A percentile compares a stretch with the other conserved stretches of the same genome.
Evolutionary conservation across 176 grass and related monocot species (phyloP).

Genomic region (Phragmites australis): DNA sequence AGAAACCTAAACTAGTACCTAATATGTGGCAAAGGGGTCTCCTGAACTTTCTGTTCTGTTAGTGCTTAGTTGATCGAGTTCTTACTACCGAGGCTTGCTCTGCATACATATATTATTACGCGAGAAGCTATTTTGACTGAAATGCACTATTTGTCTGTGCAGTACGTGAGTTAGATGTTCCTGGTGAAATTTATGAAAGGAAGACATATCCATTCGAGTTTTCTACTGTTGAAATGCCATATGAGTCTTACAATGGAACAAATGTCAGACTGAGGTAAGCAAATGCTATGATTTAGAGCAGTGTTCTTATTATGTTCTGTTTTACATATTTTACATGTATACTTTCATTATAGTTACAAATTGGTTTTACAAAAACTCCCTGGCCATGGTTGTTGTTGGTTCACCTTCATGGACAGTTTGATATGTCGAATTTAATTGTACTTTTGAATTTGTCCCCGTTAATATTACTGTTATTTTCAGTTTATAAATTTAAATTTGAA

Average conservation of each 20-base stretch:
- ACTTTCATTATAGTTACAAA: background rate
- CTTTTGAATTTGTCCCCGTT: background rate
- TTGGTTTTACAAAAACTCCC: constrained; percentile 4
- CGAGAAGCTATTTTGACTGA: constrained; percentile 19
- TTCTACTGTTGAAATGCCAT: constrained; percentile 90
- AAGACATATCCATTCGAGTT: constrained; percentile 87
- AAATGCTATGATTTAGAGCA: background rate
- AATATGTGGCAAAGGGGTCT: background rate
- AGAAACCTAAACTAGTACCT: background rate
- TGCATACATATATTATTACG: background rate
- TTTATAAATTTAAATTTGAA: background rate
- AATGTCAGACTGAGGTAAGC: constrained; percentile 82
- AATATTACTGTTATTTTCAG: background rate
- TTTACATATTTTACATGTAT: background rate
- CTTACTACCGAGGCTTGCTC: background rate
- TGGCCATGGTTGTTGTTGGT: background rate
- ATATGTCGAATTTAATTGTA: background rate
- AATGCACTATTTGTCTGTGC: constrained; percentile 28
- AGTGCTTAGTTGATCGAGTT: background rate
- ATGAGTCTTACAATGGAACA: constrained; percentile 87
- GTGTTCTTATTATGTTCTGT: background rate
- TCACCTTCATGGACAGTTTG: background rate
- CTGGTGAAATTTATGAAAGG: constrained; percentile 89
- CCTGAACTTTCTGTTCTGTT: background rate
- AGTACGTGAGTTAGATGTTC: constrained; percentile 88